Evolutionary conservation across 177 flowering plant species (phyloP).

Genomic region (Viscum album): DNA sequence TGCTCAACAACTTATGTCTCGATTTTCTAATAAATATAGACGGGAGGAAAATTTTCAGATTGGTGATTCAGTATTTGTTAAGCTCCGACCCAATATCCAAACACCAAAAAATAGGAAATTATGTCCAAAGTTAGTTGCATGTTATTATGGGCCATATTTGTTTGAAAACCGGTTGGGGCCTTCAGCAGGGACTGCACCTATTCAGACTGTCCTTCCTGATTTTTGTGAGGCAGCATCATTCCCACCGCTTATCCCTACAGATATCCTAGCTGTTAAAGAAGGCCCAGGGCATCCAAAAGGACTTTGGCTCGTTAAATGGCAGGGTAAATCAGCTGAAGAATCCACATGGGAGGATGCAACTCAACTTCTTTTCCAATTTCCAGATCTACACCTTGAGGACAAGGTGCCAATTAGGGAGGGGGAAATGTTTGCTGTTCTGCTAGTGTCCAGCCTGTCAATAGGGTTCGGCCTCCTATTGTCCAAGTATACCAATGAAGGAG

Average conservation of each 20-base stretch:
- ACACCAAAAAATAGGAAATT: too few species aligned
- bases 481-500: too few species aligned
- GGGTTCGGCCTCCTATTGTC: too few species aligned
- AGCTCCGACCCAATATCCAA: background rate
- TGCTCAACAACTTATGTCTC: background rate
- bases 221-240: background rate
- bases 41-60: background rate
- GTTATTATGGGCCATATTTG: background rate
- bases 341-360: background rate
- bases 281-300: background rate
- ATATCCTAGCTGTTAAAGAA: background rate
- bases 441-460: too few species aligned
- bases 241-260: too few species aligned
- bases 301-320: background rate
- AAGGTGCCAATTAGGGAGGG: background rate
- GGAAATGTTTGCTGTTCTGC: too few species aligned
- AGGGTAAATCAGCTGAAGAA: background rate
- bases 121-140: background rate
- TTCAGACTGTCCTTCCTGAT: background rate
- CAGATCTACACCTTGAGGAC: constrained; percentile 1
- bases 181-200: background rate
- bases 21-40: background rate
- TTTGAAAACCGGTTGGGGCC: background rate
- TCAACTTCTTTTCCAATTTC: background rate
- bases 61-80: background rate